Evolutionary conservation across 176 grass and related monocot species (phyloP).

Genomic region (Puya raimondii): DNA sequence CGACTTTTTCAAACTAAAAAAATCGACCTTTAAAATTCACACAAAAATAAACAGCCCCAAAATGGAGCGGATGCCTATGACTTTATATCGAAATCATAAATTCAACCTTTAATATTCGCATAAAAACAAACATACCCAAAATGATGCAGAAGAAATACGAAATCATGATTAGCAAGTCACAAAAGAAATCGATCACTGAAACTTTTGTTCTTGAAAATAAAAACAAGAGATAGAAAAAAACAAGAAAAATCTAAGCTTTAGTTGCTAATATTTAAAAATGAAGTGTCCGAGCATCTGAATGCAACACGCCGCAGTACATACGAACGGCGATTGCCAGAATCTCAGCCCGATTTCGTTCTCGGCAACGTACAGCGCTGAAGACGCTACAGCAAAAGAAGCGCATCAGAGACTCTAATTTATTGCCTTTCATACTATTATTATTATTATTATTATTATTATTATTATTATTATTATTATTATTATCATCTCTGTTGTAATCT

Average conservation of each 20-base stretch:
- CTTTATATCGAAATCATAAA: too few species aligned
- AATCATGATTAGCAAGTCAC: too few species aligned
- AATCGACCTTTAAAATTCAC: too few species aligned
- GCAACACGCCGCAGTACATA: slow-evolving; percentile 10
- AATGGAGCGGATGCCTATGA: too few species aligned
- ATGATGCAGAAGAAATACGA: too few species aligned
- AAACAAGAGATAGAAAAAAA: not conserved
- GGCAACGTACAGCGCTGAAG: slow-evolving; percentile 81
- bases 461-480: not conserved
- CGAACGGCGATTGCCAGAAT: slow-evolving; percentile 30
- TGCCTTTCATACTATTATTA: slow-evolving; percentile 2
- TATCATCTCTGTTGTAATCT: not conserved
- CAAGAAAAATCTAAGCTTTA: not conserved
- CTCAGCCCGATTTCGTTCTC: slow-evolving; percentile 29
- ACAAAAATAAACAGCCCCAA: too few species aligned
- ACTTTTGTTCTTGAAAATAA: not conserved
- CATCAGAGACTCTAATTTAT: slow-evolving; percentile 88
- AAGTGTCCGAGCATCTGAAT: slow-evolving; percentile 32
- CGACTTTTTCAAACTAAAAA: too few species aligned
- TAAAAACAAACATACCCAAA: too few species aligned
- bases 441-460: not conserved
- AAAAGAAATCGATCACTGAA: too few species aligned
- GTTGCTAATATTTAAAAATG: not conserved
- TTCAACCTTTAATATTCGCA: too few species aligned
- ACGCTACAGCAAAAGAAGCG: slow-evolving; percentile 36